Evolutionary conservation across 2,329 filamentous ascomycete genomes (phyloP).

Genomic region (Neospermospora avenae): DNA sequence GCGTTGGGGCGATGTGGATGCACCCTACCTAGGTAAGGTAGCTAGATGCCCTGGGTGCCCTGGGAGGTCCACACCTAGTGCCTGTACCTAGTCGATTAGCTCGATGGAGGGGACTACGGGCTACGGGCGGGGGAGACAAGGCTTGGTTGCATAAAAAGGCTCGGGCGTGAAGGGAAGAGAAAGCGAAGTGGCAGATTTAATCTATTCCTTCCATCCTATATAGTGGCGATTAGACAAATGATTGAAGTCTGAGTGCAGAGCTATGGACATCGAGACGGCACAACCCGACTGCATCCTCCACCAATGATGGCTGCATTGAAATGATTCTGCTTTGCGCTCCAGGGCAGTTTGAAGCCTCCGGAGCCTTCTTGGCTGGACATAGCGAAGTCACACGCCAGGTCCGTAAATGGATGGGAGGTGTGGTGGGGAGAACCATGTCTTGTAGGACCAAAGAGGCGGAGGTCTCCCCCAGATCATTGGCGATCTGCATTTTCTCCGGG

Average conservation of each 20-base stretch:
- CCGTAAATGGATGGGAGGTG: not conserved
- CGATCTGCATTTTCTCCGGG: not conserved
- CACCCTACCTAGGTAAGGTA: not conserved
- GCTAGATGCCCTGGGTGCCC: not conserved
- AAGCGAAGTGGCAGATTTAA: not conserved
- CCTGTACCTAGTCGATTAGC: no score
- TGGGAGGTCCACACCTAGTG: not conserved
- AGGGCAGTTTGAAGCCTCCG: not conserved
- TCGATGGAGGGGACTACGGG: not conserved
- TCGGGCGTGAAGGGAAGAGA: not conserved
- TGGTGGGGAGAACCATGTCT: not conserved
- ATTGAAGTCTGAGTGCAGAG: not conserved
- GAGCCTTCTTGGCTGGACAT: not conserved
- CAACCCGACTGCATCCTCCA: not conserved
- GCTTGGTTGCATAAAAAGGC: not conserved
- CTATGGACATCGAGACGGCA: not conserved
- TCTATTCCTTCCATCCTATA: not conserved
- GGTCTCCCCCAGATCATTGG: not conserved
- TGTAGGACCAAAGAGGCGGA: not conserved
- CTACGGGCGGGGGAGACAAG: constrained; percentile 2
- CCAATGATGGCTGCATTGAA: not conserved
- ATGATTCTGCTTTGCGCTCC: not conserved
- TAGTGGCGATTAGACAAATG: not conserved
- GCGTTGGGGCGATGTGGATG: not conserved
- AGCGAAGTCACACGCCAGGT: constrained; percentile 2